phyloP scores from a whole-genome alignment of 192 early-diverging fungal species.

The Coemansia sp. region DNA sequence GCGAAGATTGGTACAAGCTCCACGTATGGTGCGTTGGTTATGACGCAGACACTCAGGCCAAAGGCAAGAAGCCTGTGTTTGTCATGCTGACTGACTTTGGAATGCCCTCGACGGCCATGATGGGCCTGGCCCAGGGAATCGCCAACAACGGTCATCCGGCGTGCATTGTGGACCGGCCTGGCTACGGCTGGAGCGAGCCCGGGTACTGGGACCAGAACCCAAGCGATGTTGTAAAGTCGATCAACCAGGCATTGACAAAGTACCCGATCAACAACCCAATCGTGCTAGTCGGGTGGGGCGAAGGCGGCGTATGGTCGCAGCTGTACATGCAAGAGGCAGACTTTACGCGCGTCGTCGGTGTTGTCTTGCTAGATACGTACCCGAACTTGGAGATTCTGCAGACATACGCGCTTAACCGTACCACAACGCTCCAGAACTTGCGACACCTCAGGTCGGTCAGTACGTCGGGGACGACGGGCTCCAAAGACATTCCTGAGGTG shows the following conservation, averaged over 20 bases:
- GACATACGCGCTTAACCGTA: conserved; percentile 52
- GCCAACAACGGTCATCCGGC: conserved; percentile 38
- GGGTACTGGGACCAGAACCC: conserved; percentile 53
- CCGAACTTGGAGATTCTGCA: conserved; percentile 53
- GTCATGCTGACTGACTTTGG: conserved; percentile 50
- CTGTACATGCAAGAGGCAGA: conserved; percentile 52
- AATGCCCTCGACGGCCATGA: conserved; percentile 51
- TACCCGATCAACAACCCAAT: conserved; percentile 45
- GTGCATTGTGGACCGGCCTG: conserved; percentile 52
- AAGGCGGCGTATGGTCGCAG: conserved; percentile 56
- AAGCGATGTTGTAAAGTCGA: conserved; percentile 47
- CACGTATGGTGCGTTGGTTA: conserved; percentile 52
- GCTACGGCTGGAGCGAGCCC: conserved; percentile 57
- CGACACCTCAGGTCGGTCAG: conserved; percentile 35
- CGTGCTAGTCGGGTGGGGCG: conserved; percentile 52
- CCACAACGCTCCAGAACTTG: conserved; percentile 49
- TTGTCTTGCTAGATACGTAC: conserved; percentile 49
- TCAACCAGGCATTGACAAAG: conserved; percentile 47
- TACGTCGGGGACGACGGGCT: not conserved
- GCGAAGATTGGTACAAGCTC: conserved; percentile 44
- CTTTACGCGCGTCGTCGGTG: conserved; percentile 40
- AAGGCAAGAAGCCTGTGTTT: conserved; percentile 34
- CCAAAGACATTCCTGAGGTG: not conserved
- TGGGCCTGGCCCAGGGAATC: conserved; percentile 41
- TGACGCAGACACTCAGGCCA: not conserved